These are phyloP conservation scores for Raddia distichophylla DNA, from an alignment of 176 grass and related monocot species.

Conservation along the genomic window DNA sequence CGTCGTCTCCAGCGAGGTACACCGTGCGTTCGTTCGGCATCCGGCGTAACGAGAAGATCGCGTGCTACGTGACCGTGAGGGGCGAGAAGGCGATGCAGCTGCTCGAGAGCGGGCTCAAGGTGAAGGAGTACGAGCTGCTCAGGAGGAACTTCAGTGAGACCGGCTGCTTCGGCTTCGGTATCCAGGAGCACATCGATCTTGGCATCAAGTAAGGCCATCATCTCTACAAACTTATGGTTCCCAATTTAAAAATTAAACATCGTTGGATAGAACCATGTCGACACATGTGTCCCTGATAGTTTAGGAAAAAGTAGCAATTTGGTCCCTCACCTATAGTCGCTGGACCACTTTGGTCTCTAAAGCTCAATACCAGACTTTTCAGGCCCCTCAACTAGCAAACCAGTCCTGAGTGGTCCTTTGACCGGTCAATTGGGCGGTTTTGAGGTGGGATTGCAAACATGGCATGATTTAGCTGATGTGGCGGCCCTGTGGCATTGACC, in stretches of 20 bases:
- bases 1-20: slow-evolving; percentile 35
- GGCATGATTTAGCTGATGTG: no score
- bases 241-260: not conserved
- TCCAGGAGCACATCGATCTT: slow-evolving; percentile 52
- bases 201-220: slow-evolving; percentile 34
- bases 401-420: no score
- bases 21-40: slow-evolving; percentile 55
- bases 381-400: no score
- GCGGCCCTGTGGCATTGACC: no score
- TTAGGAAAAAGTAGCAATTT: no score
- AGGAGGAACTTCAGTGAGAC: slow-evolving; percentile 48
- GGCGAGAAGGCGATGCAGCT: slow-evolving; percentile 53
- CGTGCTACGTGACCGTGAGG: slow-evolving; percentile 46
- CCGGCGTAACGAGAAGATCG: slow-evolving; percentile 49
- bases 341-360: no score
- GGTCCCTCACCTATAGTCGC: no score
- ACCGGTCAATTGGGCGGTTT: no score
- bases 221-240: not conserved
- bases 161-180: slow-evolving; percentile 45
- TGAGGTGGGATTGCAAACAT: no score
- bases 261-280: not conserved
- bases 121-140: slow-evolving; percentile 52
- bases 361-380: no score
- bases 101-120: slow-evolving; percentile 50
- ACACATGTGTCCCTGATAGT: not conserved